Conservation (phyloP, 2,329 filamentous ascomycete species). For the Shiraia bambusicola region DNA sequence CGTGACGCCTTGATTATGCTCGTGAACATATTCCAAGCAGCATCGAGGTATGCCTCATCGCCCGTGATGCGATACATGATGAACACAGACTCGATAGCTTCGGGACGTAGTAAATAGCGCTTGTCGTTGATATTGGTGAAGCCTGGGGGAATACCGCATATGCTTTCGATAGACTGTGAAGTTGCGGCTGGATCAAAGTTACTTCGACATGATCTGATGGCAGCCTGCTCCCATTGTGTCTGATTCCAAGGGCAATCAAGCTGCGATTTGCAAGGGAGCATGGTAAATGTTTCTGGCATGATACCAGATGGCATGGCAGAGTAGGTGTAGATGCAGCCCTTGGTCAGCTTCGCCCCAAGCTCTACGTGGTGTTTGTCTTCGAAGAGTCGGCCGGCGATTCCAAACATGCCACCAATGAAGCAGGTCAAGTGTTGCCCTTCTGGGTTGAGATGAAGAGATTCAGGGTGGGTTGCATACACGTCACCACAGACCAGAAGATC, state of each 20-base stretch:
- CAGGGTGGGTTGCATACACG: conserved; percentile 24
- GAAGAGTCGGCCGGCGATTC: conserved; percentile 59
- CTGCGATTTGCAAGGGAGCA: conserved; percentile 50
- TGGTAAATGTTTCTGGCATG: conserved; percentile 60
- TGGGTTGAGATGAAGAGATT: conserved; percentile 39
- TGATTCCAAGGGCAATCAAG: conserved; percentile 56
- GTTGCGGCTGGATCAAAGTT: conserved; percentile 12
- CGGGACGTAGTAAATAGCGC: conserved; percentile 53
- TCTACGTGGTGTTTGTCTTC: conserved; percentile 54
- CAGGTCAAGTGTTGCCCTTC: conserved; percentile 61
- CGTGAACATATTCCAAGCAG: conserved; percentile 53
- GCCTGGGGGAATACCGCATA: conserved; percentile 39
- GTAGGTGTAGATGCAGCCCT: conserved; percentile 64
- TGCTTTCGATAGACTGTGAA: conserved; percentile 13
- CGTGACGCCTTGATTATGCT: conserved; percentile 43
- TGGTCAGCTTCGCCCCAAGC: conserved; percentile 59
- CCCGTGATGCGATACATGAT: conserved; percentile 62
- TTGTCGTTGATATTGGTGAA: conserved; percentile 46
- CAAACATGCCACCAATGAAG: conserved; percentile 64
- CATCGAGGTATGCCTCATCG: conserved; percentile 47
- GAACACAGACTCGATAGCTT: conserved; percentile 63
- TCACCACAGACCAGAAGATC: conserved; percentile 41
- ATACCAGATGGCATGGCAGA: conserved; percentile 57
- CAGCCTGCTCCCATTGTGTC: conserved; percentile 50
- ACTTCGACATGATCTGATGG: conserved; percentile 25